Evolutionary conservation across 805 yeast genomes (phyloP), one percentile per base, ranked within the genome.

Genomic region (Candida patagonica): DNA sequence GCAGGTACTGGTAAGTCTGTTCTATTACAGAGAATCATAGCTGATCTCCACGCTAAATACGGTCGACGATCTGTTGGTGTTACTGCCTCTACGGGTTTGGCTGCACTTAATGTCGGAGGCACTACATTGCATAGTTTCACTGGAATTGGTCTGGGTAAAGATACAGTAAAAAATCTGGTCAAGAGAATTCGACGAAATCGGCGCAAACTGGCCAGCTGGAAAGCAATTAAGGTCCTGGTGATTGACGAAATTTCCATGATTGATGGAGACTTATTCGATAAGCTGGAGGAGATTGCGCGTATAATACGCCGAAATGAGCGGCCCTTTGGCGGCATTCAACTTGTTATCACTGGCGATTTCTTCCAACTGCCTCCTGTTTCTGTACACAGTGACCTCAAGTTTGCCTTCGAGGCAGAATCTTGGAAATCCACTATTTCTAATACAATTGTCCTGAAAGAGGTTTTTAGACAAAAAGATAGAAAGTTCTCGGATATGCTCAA

Each of bases 1-100:
- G 98, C 98, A 0, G 98, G 98, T 53, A 92, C 98, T 0, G 98
- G 98, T 55, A 92, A 92, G 56, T 89, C 98, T 1, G 80, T 92
- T 3, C 65, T 92, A n/a, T 63, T 92, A 37, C 70, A 76, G 37
- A 75, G 78, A 29, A 63, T 92, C 21, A 86, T 92, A 16, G 54
- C 62, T 15, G 66, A 68, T 21, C 60, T 86, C 37, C 59, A 60
- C 15, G 44, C 50, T 1, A 62, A 68, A 32, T 68, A 74, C 55
- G 35, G 38, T n/a, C 53, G 57, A 1, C 65, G 65, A 9, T 59
- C 66, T 0, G 21, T 50, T 47, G 42, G 95, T 0, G 75, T 87
- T 4, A 83, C 95, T 1, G 96, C 96, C 0, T 82, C 95, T 0
- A 87, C 96, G 0, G 96, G 96, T 1, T 62, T 87, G 45, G 96